Evolutionary conservation across 495 filamentous ascomycete genomes (phyloP).

Genomic region (Aspergillus sclerotiicarbonarius): DNA sequence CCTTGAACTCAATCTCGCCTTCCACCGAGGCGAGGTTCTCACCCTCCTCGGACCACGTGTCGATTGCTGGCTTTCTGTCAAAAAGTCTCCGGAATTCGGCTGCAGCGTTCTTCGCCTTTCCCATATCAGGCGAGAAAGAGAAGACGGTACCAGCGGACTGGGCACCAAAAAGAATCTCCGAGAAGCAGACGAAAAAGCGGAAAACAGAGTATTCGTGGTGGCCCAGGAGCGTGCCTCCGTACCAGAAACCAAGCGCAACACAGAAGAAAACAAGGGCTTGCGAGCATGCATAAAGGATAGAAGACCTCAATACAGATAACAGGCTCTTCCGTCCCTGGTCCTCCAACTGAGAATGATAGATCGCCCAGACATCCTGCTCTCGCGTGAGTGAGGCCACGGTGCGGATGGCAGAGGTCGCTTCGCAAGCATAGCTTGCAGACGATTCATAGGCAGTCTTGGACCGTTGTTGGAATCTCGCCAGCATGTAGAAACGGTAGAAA

Average conservation of each 20-base stretch:
- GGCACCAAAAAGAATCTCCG: conserved; percentile 74
- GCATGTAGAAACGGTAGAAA: conserved; percentile 83
- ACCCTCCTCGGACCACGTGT: conserved; percentile 78
- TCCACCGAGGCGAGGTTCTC: conserved; percentile 55
- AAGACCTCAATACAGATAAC: conserved; percentile 64
- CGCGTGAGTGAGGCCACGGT: conserved; percentile 89
- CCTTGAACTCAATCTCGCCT: conserved; percentile 71
- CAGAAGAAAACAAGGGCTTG: conserved; percentile 79
- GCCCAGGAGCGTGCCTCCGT: conserved; percentile 78
- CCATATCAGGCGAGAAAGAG: conserved; percentile 83
- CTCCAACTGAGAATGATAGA: conserved; percentile 69
- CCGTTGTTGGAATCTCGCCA: conserved; percentile 69
- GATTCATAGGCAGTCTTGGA: conserved; percentile 69
- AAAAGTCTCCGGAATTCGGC: conserved; percentile 73
- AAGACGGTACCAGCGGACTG: conserved; percentile 87
- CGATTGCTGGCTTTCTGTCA: conserved; percentile 73
- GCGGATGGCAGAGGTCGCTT: conserved; percentile 85
- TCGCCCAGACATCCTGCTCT: conserved; percentile 71
- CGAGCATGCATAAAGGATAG: conserved; percentile 72
- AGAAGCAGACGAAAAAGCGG: conserved; percentile 84
- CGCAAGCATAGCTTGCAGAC: conserved; percentile 82
- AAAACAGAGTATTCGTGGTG: conserved; percentile 66
- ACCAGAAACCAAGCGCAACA: conserved; percentile 92
- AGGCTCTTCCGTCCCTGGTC: conserved; percentile 61
- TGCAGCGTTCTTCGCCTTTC: conserved; percentile 81